These are phyloP conservation scores for Thoreauomyces humboldtii DNA, from an alignment of 192 early-diverging fungal species.

Conservation along the genomic window DNA sequence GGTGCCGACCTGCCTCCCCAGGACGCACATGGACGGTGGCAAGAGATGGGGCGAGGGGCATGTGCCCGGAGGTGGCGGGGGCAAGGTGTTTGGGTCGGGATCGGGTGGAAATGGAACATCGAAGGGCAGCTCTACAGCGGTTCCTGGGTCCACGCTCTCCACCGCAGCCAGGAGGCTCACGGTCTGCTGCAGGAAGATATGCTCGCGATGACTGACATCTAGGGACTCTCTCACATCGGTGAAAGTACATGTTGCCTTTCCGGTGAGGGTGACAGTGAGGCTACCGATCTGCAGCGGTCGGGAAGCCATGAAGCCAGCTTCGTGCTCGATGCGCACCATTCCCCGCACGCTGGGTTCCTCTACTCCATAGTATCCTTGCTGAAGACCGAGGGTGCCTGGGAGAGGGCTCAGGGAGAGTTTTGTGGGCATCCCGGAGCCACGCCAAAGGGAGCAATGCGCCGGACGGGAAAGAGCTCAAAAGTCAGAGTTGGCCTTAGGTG, in stretches of 20 bases:
- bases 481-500: no score
- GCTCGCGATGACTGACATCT: constrained; percentile 4
- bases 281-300: constrained; percentile 10
- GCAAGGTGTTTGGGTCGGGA: constrained; percentile 8
- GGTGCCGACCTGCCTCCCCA: constrained; percentile 8
- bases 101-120: constrained; percentile 37
- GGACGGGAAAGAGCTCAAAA: no score
- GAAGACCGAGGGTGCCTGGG: constrained; percentile 14
- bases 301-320: not conserved
- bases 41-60: constrained; percentile 27
- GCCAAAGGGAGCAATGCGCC: no score
- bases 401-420: constrained; percentile 18
- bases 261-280: constrained; percentile 28
- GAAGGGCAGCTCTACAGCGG: constrained; percentile 42
- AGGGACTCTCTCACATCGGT: not conserved
- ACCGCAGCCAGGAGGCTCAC: constrained; percentile 22
- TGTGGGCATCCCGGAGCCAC: constrained; percentile 27
- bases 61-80: constrained; percentile 18
- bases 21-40: constrained; percentile 15
- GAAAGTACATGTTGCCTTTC: constrained; percentile 5
- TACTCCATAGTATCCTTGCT: constrained; percentile 45
- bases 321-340: constrained; percentile 23
- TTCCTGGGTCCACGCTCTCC: constrained; percentile 32
- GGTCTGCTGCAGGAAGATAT: constrained; percentile 7
- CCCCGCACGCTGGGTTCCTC: constrained; percentile 39